Base-by-base conservation (phyloP, 1,284 basidiomycete genomes). In the Peniophora sp. region DNA sequence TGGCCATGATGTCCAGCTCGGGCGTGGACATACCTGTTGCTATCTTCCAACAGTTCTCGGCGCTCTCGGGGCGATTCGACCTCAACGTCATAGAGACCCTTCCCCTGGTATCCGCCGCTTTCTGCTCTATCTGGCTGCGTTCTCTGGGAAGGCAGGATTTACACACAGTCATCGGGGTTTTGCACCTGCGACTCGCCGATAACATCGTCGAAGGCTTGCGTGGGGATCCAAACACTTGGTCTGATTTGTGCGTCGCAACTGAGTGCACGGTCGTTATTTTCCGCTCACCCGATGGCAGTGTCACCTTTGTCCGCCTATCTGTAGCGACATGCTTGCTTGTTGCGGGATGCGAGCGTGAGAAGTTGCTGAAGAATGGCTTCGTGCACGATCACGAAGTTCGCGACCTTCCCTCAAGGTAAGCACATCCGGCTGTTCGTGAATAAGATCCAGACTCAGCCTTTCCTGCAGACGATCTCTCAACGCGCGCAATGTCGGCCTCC, bases 1-100 rank as follows among this genome's bases (percentile, higher is more conserved):
- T 91, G 27, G 74, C 76, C 27, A 68, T 85, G 20, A 72, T 89
- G 56, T 72, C 85, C 11, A 71, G 72, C 47, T 88, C 87, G 2
- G 86, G 83, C 0, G 77, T 89, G 14, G 80, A 85, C 25, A 72
- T 91, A 16, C 79, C 87, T 0, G 63, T 72, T 3, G 49, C 65
- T 2, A 73, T 72, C 2, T 80, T 81, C 58, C 63, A 66, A 36
- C 72, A 73, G 38, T 74, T 81, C 35, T 68, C 72, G 3, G 56
- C 63, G 11, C 61, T 78, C 14, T 67, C 75, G 3, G 60, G 61
- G n/a, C 59, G 68, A 22, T 70, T 68, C 50, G 59, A 68, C 3
- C 64, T 69, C 9, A 66, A 72, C 2, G 62, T 85, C 16, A 54
- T 66, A 5, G 72, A 79, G 47, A 72, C 73, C 16, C 62, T 70